Base-by-base conservation (phyloP, 116 monocot genomes). In the Trichopus zeylanicus region DNA sequence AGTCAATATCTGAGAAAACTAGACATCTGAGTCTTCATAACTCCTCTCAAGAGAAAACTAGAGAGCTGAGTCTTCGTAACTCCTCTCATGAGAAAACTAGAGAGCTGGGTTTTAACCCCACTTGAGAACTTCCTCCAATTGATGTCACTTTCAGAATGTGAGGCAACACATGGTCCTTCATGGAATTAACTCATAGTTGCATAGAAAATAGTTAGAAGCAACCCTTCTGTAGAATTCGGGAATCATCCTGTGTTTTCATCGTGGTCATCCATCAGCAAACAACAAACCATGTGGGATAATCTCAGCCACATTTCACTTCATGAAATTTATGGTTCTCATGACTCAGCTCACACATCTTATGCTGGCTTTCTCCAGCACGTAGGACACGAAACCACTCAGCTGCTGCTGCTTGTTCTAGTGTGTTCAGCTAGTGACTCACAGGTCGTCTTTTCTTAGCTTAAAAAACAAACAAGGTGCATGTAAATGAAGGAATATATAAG, bases 291-390 rank as follows among this genome's bases (percentile, higher is more conserved):
- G 3, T 8, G 22, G 8, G 15, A 48, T 51, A 29, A n/a, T 63
- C n/a, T 31, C n/a, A 48, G 31, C 48, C 49, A 52, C 49, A 63
- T 51, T 49, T 25, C 18, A 6, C 42, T n/a, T 42, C n/a, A n/a
- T n/a, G n/a, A 37, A 46, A 39, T 46, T 0, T 15, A 63, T n/a
- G 31, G 16, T 19, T 31, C 31, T 12, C 48, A 7, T 6, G 19
- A 12, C 12, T n/a, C 19, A 49, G 26, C 27, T 49, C 62, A 48
- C 29, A 27, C 29, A 6, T 49, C 15, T 16, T 18, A 7, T 62
- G n/a, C 22, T 9, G 34, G 21, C 34, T 48, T 49, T 48, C 30
- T 1, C n/a, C n/a, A n/a, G n/a, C n/a, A n/a, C n/a, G n/a, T n/a
- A n/a, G n/a, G n/a, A n/a, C n/a, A n/a, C n/a, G 34, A 37, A 11